phyloP scores from a whole-genome alignment of 805 yeast species.

The Kuraishia ogatae region DNA sequence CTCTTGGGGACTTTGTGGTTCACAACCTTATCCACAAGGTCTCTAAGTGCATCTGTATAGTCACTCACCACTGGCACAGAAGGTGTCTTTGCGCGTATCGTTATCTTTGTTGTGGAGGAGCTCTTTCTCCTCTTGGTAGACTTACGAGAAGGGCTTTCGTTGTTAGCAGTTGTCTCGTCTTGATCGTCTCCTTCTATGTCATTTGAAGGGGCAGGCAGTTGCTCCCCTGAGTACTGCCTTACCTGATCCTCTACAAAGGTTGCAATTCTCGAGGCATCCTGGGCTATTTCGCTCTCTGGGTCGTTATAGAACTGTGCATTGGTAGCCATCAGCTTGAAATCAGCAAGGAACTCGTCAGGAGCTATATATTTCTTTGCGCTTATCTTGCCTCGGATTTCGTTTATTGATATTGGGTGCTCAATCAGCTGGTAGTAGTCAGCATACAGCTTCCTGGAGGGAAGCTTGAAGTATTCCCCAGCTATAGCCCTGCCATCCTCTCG shows the following conservation, averaged over 20 bases:
- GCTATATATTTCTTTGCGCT: conserved; percentile 25
- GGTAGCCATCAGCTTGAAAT: conserved; percentile 55
- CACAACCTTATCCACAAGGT: conserved; percentile 30
- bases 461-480: conserved; percentile 48
- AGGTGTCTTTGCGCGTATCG: conserved; percentile 6
- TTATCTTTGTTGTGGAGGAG: conserved; percentile 8
- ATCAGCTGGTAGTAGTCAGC: conserved; percentile 74
- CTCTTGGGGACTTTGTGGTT: conserved; percentile 37
- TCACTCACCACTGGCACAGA: conserved; percentile 3
- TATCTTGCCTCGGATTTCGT: conserved; percentile 50
- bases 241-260: conserved; percentile 48
- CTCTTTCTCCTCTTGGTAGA: background rate
- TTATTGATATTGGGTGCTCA: conserved; percentile 56
- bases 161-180: background rate
- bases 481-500: conserved; percentile 29
- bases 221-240: conserved; percentile 24
- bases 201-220: conserved; percentile 7
- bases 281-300: conserved; percentile 53
- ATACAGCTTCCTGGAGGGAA: conserved; percentile 67
- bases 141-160: background rate
- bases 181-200: background rate
- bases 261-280: conserved; percentile 49
- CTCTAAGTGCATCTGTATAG: conserved; percentile 12
- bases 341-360: conserved; percentile 40
- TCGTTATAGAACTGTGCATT: conserved; percentile 74